Evolutionary conservation across 495 filamentous ascomycete genomes (phyloP).

Genomic region (Hypoxylon rickii): DNA sequence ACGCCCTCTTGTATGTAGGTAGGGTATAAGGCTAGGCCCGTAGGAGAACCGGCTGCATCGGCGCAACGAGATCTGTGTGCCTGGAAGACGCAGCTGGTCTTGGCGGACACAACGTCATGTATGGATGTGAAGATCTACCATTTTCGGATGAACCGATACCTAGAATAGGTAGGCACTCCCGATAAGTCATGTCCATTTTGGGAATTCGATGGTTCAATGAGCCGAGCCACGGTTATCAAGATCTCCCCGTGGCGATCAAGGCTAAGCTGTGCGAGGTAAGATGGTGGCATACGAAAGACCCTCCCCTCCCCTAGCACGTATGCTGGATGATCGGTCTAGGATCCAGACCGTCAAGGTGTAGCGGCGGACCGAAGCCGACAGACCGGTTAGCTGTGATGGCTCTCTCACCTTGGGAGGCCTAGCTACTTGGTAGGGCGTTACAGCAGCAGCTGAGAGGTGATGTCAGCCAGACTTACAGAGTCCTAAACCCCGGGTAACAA

Average conservation of each 20-base stretch:
- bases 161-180: constrained; percentile 28
- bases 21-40: constrained; percentile 18
- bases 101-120: constrained; percentile 35
- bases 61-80: constrained; percentile 31
- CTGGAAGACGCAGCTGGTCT: constrained; percentile 25
- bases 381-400: constrained; percentile 5
- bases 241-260: constrained; percentile 15
- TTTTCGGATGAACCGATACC: constrained; percentile 34
- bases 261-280: too few species aligned
- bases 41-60: constrained; percentile 28
- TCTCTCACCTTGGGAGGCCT: constrained; percentile 23
- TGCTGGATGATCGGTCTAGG: too few species aligned
- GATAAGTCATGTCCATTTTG: constrained; percentile 29
- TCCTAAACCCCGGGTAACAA: constrained; percentile 19
- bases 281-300: too few species aligned
- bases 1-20: constrained; percentile 15
- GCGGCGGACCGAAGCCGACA: constrained; percentile 15
- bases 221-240: constrained; percentile 11
- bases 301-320: too few species aligned
- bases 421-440: constrained; percentile 5
- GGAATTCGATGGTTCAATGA: constrained; percentile 27
- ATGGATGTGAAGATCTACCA: constrained; percentile 28
- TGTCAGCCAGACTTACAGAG: constrained; percentile 25
- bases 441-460: constrained; percentile 26
- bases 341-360: too few species aligned